A percentile compares a stretch with the other conserved stretches of the same genome.
These are phyloP conservation scores for Coelastrella sp. DNA, from an alignment of 139 green algal genomes.

Conservation along the genomic window DNA sequence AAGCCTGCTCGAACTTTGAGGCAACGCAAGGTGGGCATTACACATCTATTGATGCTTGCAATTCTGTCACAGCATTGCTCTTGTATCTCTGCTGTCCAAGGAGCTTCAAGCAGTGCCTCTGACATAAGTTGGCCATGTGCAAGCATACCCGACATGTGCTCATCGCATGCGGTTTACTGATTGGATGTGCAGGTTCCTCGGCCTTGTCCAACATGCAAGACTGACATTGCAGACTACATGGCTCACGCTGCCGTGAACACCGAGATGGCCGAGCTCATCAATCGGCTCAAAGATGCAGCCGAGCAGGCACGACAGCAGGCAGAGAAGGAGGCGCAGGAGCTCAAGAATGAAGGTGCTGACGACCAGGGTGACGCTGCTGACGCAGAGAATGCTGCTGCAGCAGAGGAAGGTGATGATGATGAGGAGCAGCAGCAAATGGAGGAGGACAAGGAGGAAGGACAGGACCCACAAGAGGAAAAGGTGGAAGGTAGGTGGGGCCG, in stretches of 20 bases:
- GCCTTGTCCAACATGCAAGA: slow-evolving; percentile 74
- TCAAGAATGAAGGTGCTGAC: slow-evolving; percentile 40
- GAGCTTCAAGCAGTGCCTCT: too few species aligned
- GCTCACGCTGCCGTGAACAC: slow-evolving; percentile 73
- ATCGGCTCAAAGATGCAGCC: slow-evolving; percentile 67
- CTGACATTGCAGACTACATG: slow-evolving; percentile 86
- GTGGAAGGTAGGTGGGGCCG: too few species aligned
- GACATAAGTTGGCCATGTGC: too few species aligned
- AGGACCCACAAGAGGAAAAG: too few species aligned
- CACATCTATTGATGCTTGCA: too few species aligned
- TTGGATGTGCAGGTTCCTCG: slow-evolving; percentile 59
- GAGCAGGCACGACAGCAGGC: slow-evolving; percentile 40
- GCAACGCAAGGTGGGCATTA: slow-evolving; percentile 71
- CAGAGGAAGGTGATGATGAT: background rate
- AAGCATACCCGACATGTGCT: too few species aligned
- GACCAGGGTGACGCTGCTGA: slow-evolving; percentile 41
- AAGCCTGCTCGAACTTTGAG: slow-evolving; percentile 51
- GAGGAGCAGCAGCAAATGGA: background rate
- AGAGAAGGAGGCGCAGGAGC: slow-evolving; percentile 39
- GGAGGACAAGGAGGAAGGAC: slow-evolving; percentile 79
- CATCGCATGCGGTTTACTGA: too few species aligned
- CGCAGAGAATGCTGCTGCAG: slow-evolving; percentile 33
- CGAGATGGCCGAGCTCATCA: slow-evolving; percentile 57
- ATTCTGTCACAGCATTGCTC: too few species aligned
- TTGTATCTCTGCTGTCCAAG: too few species aligned